phyloP scores from a whole-genome alignment of 106 monocot species.

The Dioscorea dumetorum region DNA sequence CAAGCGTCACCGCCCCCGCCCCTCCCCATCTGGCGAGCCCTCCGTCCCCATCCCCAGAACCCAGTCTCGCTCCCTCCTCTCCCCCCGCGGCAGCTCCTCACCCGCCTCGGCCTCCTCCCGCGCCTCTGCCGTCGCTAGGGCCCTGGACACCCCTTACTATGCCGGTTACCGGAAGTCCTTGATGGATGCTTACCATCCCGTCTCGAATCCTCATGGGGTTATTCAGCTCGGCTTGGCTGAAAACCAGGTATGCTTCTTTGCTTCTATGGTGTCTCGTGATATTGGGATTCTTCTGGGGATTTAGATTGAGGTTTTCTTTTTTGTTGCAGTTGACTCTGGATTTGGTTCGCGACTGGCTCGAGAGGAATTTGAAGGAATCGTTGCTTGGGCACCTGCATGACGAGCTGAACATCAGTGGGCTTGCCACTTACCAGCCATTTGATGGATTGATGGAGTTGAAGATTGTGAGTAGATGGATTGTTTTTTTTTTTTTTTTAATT shows the following conservation, averaged over 20 bases:
- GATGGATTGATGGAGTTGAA: conserved; percentile 70
- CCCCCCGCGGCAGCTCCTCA: conserved; percentile 1
- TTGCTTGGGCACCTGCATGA: conserved; percentile 15
- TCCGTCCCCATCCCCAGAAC: conserved; percentile 20
- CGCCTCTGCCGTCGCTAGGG: conserved; percentile 15
- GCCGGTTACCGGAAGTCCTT: conserved; percentile 14
- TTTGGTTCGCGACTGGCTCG: conserved; percentile 42
- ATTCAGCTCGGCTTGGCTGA: conserved; percentile 64
- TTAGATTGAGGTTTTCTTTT: conserved; percentile 5
- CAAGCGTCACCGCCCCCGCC: conserved; percentile 29
- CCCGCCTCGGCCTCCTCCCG: conserved; percentile 43
- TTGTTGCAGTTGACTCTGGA: conserved; percentile 48
- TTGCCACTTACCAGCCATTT: conserved; percentile 49
- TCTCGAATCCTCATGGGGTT: conserved; percentile 36
- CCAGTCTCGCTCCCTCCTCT: conserved; percentile 27
- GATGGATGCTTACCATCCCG: conserved; percentile 37
- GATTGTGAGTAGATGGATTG: conserved; percentile 34
- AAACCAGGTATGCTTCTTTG: conserved; percentile 28
- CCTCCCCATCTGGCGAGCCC: conserved; percentile 3
- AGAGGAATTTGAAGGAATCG: conserved; percentile 16
- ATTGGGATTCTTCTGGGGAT: conserved; percentile 4
- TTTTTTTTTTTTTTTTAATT: no score
- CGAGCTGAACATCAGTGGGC: conserved; percentile 30
- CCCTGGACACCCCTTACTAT: conserved; percentile 38
- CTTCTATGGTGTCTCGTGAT: background rate